Evolutionary conservation across 225 moss, liverwort and hornwort species (phyloP).

Genomic region (Sphagnum tenellum): DNA sequence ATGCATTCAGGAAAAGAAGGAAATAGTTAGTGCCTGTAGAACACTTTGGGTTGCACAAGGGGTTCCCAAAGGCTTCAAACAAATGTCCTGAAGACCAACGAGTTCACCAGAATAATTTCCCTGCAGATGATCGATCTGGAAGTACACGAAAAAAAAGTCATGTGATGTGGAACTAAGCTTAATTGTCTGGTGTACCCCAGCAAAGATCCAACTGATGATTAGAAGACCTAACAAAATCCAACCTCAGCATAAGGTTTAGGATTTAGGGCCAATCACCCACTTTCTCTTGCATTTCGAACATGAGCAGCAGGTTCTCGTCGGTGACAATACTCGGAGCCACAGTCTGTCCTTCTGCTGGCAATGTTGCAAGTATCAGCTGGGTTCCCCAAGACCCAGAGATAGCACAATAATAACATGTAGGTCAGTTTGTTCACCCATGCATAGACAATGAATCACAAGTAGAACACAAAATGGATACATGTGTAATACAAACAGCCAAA

Average conservation of each 20-base stretch:
- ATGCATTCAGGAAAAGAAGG: no score
- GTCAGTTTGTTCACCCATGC: no score
- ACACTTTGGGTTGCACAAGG: constrained; percentile 93
- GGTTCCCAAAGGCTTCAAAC: constrained; percentile 84
- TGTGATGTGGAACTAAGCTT: neutral
- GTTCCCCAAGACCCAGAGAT: constrained; percentile 1
- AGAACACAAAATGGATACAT: no score
- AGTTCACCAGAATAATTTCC: constrained; percentile 54
- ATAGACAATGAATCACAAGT: no score
- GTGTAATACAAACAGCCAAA: no score
- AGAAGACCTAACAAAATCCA: no score
- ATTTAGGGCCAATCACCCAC: constrained; percentile 11
- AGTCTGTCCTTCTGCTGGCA: constrained; percentile 35
- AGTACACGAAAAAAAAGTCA: neutral
- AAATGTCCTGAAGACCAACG: constrained; percentile 84
- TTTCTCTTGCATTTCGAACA: constrained; percentile 89
- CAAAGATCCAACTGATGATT: no score
- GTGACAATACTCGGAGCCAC: constrained; percentile 73
- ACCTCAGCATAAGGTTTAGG: no score
- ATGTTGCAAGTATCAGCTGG: constrained; percentile 84
- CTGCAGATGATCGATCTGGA: constrained; percentile 72
- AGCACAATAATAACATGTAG: no score
- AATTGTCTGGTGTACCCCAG: no score
- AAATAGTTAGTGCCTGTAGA: constrained; percentile 47
- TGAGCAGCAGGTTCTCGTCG: constrained; percentile 67